Conservation (phyloP, 2,329 filamentous ascomycete genomes). For the Penicillium psychrosexuale region DNA sequence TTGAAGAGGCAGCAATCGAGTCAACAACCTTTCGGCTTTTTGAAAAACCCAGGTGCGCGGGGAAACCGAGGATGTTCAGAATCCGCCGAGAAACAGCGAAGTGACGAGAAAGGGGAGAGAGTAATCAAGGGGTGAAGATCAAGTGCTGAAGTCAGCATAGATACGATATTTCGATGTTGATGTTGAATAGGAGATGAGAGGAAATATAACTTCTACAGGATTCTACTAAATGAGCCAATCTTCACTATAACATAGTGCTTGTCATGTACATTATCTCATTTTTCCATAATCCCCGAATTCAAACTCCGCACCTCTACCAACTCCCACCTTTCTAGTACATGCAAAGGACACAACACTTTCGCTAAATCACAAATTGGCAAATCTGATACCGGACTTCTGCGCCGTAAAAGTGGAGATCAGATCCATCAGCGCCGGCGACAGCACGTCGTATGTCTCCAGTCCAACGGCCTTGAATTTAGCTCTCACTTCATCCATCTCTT, state of each 20-base stretch:
- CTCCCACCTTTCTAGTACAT: not conserved
- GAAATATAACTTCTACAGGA: not conserved
- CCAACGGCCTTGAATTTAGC: conserved; percentile 53
- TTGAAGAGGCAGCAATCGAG: not conserved
- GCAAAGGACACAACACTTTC: not conserved
- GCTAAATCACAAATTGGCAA: conserved; percentile 25
- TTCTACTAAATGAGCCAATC: not conserved
- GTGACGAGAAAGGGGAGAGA: too few relatives aligned
- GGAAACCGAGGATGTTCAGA: not conserved
- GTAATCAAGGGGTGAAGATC: too few relatives aligned
- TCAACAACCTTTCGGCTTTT: not conserved
- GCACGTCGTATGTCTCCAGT: conserved; percentile 60
- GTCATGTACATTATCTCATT: not conserved
- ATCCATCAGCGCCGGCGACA: conserved; percentile 64
- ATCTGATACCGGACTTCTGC: conserved; percentile 42
- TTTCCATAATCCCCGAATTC: not conserved
- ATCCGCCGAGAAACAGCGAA: not conserved
- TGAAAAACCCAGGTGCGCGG: not conserved
- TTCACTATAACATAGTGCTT: not conserved
- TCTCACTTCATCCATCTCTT: conserved; percentile 55
- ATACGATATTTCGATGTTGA: not conserved
- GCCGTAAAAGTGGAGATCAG: conserved; percentile 55
- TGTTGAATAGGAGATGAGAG: not conserved
- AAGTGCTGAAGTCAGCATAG: not conserved
- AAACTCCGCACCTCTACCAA: not conserved